Conservation (phyloP, 208 protist genomes). For the Phytomonas sp. region DNA sequence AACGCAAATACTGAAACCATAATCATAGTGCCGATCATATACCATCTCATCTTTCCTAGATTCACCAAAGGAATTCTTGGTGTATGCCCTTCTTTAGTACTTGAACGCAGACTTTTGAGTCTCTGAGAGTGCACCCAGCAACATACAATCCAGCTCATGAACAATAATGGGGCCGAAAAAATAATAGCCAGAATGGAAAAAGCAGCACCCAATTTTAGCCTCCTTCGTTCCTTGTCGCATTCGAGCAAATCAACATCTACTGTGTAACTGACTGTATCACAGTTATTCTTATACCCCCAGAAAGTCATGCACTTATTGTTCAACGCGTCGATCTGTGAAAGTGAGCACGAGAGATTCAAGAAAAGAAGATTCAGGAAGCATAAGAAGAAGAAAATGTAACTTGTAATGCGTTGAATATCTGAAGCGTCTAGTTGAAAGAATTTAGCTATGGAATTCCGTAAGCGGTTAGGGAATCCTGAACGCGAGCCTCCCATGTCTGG, state of each 20-base stretch:
- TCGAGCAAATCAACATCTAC: slow-evolving; percentile 28
- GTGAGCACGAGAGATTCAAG: slow-evolving; percentile 34
- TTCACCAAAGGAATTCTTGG: slow-evolving; percentile 4
- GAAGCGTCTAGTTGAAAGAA: slow-evolving; percentile 12
- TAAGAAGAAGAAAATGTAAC: slow-evolving; percentile 39
- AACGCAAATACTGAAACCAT: slow-evolving; percentile 37
- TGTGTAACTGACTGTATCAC: slow-evolving; percentile 63
- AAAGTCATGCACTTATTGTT: slow-evolving; percentile 72
- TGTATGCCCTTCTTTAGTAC: not conserved
- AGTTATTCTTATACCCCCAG: slow-evolving; percentile 68
- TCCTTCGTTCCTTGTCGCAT: slow-evolving; percentile 18
- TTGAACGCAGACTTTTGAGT: slow-evolving; percentile 13
- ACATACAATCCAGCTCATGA: slow-evolving; percentile 37
- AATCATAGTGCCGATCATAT: slow-evolving; percentile 17
- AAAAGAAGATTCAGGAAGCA: slow-evolving; percentile 46
- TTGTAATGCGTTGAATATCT: slow-evolving; percentile 28
- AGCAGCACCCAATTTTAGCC: slow-evolving; percentile 47
- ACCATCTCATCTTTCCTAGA: slow-evolving; percentile 35
- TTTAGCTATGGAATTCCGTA: not conserved
- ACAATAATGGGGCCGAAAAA: slow-evolving; percentile 16
- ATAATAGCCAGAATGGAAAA: slow-evolving; percentile 71
- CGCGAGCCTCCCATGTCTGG: not conserved
- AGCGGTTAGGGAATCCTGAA: not conserved
- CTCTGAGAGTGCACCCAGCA: slow-evolving; percentile 19
- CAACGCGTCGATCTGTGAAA: slow-evolving; percentile 64